Evolutionary conservation across 2,329 filamentous ascomycete species (phyloP), one percentile per base, ranked within the genome.

Genomic region (Cercospora canescens): DNA sequence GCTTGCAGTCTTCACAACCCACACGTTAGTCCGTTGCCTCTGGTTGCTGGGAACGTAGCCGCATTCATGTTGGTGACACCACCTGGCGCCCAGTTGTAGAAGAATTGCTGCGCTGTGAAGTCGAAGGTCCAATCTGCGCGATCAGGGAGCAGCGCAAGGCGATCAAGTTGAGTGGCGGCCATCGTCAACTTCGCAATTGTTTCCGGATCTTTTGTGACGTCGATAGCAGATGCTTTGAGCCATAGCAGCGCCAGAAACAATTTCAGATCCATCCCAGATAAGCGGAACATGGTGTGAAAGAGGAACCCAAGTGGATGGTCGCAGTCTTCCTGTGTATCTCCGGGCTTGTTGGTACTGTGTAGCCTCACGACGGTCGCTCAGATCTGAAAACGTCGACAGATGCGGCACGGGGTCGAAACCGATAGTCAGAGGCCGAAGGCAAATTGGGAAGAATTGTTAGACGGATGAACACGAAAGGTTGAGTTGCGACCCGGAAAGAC

Each of bases 1-100:
- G 34, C 37, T 4, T 18, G 45, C 26, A 21, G 26, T 60, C 12
- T 21, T 32, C 30, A 45, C 6, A 52, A 82, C 75, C 6, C 79
- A 81, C 73, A 72, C 14, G 81, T 84, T 76, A 85, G 81, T 41
- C 82, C 82, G 35, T 83, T 78, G 21, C 79, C 81, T 14, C 79
- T 78, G 1, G 82, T 75, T 18, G 82, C 82, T 5, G 83, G 83
- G 69, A 85, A 85, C 21, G 82, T 84, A 18, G 82, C 82, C 12
- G 81, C 81, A 68, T 85, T 84, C 69, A 84, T 84, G 69, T 83
- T 85, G 68, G 83, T 78, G 35, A 86, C 84, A 16, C 80, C 79
- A 12, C 84, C 84, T 1, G 82, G 82, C 7, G 70, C 67, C 67
- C 80, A 80, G 34, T 76, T 81, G 71, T 82, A 81, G 70, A 77